Conservation (phyloP, 495 filamentous ascomycete genomes). For the Aspergillus biplanus region DNA sequence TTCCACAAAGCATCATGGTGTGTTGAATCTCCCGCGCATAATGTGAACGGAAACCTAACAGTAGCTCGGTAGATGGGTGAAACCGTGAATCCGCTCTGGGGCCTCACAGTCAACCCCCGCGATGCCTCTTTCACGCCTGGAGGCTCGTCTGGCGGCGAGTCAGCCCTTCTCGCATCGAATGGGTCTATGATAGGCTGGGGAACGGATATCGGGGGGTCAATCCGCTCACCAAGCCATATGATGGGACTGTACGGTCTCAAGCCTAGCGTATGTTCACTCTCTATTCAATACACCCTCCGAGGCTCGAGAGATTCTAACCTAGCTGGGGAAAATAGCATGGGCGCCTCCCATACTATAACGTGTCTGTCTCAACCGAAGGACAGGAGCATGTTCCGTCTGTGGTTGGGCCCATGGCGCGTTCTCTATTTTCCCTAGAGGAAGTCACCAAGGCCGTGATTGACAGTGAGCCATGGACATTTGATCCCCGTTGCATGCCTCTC, state of each 20-base stretch:
- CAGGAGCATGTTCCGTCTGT: constrained; percentile 57
- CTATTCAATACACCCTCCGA: not conserved
- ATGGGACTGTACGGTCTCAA: constrained; percentile 60
- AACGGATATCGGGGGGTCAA: constrained; percentile 64
- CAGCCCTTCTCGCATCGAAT: constrained; percentile 58
- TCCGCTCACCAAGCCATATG: constrained; percentile 58
- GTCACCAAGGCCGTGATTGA: constrained; percentile 42
- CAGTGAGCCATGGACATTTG: constrained; percentile 43
- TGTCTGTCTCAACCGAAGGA: constrained; percentile 52
- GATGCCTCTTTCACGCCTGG: constrained; percentile 53
- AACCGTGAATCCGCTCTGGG: constrained; percentile 58
- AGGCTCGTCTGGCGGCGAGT: constrained; percentile 68
- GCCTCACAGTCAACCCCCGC: constrained; percentile 52
- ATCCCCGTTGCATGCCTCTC: constrained; percentile 50
- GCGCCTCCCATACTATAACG: constrained; percentile 49
- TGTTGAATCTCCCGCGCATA: constrained; percentile 27
- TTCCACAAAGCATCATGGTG: constrained; percentile 56
- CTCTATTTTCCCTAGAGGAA: constrained; percentile 40
- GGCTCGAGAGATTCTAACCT: too few species aligned
- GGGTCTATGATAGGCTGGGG: constrained; percentile 66
- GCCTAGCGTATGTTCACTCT: constrained; percentile 50
- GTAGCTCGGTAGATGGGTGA: constrained; percentile 44
- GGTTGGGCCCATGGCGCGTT: constrained; percentile 52
- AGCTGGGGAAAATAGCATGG: constrained; percentile 32
- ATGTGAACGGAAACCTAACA: constrained; percentile 36